These are phyloP conservation scores for Fusarium phyllophilum DNA, from an alignment of 2,329 filamentous ascomycete species.

Conservation along the genomic window DNA sequence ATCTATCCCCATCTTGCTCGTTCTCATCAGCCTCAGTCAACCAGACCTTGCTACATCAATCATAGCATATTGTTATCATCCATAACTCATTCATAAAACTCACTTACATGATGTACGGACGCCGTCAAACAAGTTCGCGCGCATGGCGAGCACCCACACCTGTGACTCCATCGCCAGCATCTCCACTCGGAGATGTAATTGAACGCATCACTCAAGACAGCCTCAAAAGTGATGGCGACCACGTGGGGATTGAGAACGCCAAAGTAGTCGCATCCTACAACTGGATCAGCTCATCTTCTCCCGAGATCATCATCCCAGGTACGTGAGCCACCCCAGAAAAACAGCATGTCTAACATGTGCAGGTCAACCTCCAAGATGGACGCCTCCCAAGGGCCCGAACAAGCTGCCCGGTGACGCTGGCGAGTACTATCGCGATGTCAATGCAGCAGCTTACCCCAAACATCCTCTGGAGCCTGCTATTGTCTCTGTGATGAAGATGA, in stretches of 20 bases:
- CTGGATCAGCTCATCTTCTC: conserved; percentile 54
- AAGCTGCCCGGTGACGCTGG: conserved; percentile 52
- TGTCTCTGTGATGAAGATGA: conserved; percentile 49
- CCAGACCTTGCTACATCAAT: not conserved
- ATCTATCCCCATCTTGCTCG: not conserved
- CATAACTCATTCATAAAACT: not conserved
- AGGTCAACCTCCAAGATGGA: conserved; percentile 43
- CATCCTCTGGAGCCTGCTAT: conserved; percentile 64
- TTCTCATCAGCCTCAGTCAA: not conserved
- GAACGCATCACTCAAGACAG: conserved; percentile 24
- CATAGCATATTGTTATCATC: accelerated
- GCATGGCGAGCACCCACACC: no score
- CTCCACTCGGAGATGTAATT: conserved; percentile 40
- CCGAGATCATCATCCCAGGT: conserved; percentile 59
- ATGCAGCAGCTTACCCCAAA: conserved; percentile 60
- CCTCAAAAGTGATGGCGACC: not conserved
- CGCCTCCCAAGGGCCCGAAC: not conserved
- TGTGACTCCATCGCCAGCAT: conserved; percentile 11
- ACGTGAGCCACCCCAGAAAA: not conserved
- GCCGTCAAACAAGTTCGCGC: not conserved
- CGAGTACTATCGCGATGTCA: conserved; percentile 63
- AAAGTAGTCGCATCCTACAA: conserved; percentile 60
- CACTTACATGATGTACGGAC: not conserved
- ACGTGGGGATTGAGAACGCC: conserved; percentile 49
- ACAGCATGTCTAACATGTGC: not conserved